These are phyloP conservation scores for Beverwykella pulmonaria DNA, from an alignment of 495 filamentous ascomycete species.

Conservation along the genomic window DNA sequence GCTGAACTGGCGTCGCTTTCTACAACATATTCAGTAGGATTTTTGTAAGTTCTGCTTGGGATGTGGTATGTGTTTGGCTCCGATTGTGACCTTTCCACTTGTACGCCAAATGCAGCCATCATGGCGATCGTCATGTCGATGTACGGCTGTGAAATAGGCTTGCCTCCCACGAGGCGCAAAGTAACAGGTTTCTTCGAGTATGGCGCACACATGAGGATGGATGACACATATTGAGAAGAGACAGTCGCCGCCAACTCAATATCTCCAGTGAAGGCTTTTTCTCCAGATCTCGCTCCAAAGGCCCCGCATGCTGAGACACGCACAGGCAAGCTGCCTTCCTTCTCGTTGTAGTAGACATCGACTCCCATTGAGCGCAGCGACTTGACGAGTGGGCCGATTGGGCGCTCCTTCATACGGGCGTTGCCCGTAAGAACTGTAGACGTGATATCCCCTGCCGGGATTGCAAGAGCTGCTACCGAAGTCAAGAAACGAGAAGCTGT, in stretches of 20 bases:
- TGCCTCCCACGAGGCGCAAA: conserved; percentile 84
- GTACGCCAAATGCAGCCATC: conserved; percentile 92
- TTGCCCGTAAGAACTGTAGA: conserved; percentile 90
- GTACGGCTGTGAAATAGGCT: conserved; percentile 94
- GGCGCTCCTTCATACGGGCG: conserved; percentile 91
- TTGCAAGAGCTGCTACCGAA: conserved; percentile 83
- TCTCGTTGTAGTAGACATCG: conserved; percentile 78
- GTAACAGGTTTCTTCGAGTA: conserved; percentile 94
- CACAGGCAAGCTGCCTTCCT: conserved; percentile 77
- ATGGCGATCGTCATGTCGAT: conserved; percentile 99
- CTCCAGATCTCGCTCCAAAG: conserved; percentile 67
- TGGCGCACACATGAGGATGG: conserved; percentile 93
- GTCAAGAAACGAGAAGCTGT: conserved; percentile 96
- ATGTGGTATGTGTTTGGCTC: conserved; percentile 94
- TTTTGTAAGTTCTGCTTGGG: conserved; percentile 79
- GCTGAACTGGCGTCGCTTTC: conserved; percentile 98
- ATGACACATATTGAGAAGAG: conserved; percentile 97
- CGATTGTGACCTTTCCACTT: conserved; percentile 69
- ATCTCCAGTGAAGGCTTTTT: conserved; percentile 50
- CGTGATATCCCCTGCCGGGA: conserved; percentile 57
- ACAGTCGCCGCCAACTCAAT: conserved; percentile 93
- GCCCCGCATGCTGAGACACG: conserved; percentile 80
- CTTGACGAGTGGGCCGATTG: conserved; percentile 92
- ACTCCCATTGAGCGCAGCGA: conserved; percentile 84
- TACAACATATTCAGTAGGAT: conserved; percentile 83